Percentiles rank a stretch among this genome's conserved stretches.
These are phyloP conservation scores for Geum urbanum DNA, from an alignment of 306 rosid genomes.

Conservation along the genomic window DNA sequence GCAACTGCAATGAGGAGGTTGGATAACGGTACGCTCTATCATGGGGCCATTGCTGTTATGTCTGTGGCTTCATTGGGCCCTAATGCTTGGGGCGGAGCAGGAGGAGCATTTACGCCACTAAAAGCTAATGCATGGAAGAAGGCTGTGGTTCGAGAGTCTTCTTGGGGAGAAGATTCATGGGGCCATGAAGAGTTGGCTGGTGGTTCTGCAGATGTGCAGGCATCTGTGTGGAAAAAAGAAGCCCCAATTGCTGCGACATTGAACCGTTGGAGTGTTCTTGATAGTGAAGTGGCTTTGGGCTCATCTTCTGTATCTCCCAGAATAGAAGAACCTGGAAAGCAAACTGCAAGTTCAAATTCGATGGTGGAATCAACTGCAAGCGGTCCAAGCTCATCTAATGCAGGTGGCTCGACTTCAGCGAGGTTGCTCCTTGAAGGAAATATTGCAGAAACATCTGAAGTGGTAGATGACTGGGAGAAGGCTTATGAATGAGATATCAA, in stretches of 20 bases:
- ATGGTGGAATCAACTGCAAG: slow-evolving; percentile 8
- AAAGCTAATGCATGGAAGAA: slow-evolving; percentile 73
- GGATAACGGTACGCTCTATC: slow-evolving; percentile 78
- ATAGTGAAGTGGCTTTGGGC: slow-evolving; percentile 43
- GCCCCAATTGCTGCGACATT: slow-evolving; percentile 54
- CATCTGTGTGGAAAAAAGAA: slow-evolving; percentile 69
- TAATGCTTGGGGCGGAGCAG: slow-evolving; percentile 69
- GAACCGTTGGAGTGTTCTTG: slow-evolving; percentile 68
- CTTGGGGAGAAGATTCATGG: slow-evolving; percentile 74
- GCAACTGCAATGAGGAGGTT: slow-evolving; percentile 97
- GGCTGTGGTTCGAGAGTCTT: slow-evolving; percentile 50
- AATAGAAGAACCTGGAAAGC: slow-evolving; percentile 26
- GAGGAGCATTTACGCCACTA: slow-evolving; percentile 33
- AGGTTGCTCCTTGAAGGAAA: too few species aligned
- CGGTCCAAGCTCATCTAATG: slow-evolving; percentile 21
- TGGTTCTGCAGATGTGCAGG: slow-evolving; percentile 46
- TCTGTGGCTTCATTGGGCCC: slow-evolving; percentile 37
- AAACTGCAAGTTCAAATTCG: neutral
- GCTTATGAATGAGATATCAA: slow-evolving; percentile 52
- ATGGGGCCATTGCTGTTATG: slow-evolving; percentile 57
- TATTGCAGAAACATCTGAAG: slow-evolving; percentile 47
- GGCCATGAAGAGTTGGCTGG: slow-evolving; percentile 53
- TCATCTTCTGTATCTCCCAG: slow-evolving; percentile 33
- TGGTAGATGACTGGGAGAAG: slow-evolving; percentile 87
- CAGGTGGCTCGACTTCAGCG: slow-evolving; percentile 24